Evolutionary conservation across 1,284 basidiomycete species (phyloP).

Genomic region (Gymnopus androsaceus): DNA sequence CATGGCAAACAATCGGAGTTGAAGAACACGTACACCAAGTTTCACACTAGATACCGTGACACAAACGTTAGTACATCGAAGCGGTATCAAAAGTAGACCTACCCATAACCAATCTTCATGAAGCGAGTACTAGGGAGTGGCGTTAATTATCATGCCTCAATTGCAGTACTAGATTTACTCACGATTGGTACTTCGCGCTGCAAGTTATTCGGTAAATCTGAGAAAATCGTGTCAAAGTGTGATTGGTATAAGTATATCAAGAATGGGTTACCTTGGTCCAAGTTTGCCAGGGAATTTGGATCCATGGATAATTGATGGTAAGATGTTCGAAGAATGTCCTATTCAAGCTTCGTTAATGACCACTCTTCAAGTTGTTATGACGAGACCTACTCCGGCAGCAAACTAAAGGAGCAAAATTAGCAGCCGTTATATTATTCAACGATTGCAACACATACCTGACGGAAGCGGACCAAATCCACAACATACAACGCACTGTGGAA

Average conservation of each 20-base stretch:
- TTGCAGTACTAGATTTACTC: conserved; percentile 32
- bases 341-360: conserved; percentile 10
- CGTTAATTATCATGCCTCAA: background rate
- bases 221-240: background rate
- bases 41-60: conserved; percentile 62
- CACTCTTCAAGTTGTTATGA: background rate
- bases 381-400: conserved; percentile 72
- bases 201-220: conserved; percentile 91
- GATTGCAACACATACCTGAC: conserved; percentile 55
- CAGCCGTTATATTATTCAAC: background rate
- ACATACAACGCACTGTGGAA: conserved; percentile 85
- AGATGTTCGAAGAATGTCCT: conserved; percentile 89
- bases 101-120: conserved; percentile 94
- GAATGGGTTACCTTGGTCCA: conserved; percentile 77
- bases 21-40: conserved; percentile 71
- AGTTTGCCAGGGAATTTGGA: conserved; percentile 89
- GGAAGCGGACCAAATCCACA: conserved; percentile 93
- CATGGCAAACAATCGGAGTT: background rate
- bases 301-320: conserved; percentile 95
- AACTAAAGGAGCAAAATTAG: conserved; percentile 43
- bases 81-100: conserved; percentile 28
- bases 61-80: background rate
- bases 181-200: conserved; percentile 88
- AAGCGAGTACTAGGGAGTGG: conserved; percentile 67
- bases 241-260: background rate